Evolutionary conservation across 2,329 filamentous ascomycete genomes (phyloP).

Genomic region (Pleurostoma richardsiae): DNA sequence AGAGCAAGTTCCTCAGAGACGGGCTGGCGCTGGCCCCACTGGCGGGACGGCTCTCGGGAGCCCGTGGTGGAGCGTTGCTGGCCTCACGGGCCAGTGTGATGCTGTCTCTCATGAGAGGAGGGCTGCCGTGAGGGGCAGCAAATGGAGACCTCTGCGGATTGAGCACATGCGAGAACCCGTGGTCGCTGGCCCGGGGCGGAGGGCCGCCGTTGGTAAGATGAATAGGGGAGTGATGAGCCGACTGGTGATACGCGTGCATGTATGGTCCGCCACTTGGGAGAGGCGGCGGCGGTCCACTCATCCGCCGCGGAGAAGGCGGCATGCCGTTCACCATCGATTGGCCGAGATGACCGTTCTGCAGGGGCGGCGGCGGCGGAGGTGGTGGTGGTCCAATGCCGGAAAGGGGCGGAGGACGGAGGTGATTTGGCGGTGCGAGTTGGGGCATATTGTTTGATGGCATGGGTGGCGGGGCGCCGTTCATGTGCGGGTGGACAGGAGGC

Average conservation of each 20-base stretch:
- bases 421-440: conserved; percentile 20
- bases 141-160: conserved; percentile 28
- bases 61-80: conserved; percentile 20
- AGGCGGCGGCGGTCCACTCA: conserved; percentile 34
- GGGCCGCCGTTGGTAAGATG: conserved; percentile 30
- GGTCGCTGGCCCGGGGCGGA: conserved; percentile 35
- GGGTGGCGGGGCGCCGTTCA: conserved; percentile 9
- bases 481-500: conserved; percentile 12
- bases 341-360: conserved; percentile 35
- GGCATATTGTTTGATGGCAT: conserved; percentile 14
- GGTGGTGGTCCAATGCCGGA: conserved; percentile 31
- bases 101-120: conserved; percentile 36
- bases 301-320: conserved; percentile 42
- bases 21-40: conserved; percentile 74
- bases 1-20: conserved; percentile 69
- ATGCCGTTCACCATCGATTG: conserved; percentile 38
- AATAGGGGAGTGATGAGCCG: conserved; percentile 22
- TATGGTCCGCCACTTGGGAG: conserved; percentile 35
- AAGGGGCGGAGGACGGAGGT: conserved; percentile 44
- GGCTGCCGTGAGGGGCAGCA: conserved; percentile 37
- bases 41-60: conserved; percentile 37
- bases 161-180: conserved; percentile 30
- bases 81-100: conserved; percentile 22
- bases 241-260: conserved; percentile 24
- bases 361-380: conserved; percentile 31